A percentile compares a stretch with the other conserved stretches of the same genome.
These are phyloP conservation scores for Fomitopsis pinicola DNA, from an alignment of 1,284 basidiomycete genomes.

Conservation along the genomic window DNA sequence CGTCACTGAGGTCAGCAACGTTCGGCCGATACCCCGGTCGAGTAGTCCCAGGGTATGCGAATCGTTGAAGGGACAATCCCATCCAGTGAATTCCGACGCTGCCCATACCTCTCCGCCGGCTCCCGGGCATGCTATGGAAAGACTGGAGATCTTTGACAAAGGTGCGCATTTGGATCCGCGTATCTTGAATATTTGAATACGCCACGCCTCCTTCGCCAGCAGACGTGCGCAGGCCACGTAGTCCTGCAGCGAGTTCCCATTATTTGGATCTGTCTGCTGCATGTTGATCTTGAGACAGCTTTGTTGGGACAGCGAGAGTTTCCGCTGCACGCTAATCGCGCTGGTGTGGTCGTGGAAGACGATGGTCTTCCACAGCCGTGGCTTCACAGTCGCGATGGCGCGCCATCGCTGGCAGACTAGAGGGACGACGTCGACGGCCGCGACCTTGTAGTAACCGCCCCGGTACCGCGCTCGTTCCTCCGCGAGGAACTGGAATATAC, in stretches of 20 bases:
- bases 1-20: too few relatives aligned
- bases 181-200: not conserved
- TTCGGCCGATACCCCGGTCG: too few relatives aligned
- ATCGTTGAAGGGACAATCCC: too few relatives aligned
- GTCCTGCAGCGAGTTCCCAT: not conserved
- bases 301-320: not conserved
- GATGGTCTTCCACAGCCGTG: not conserved
- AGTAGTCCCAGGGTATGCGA: too few relatives aligned
- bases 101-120: not conserved
- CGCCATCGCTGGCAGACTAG: not conserved
- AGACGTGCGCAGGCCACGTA: not conserved
- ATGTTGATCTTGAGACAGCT: not conserved
- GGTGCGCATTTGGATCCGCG: not conserved
- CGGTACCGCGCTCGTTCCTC: too few relatives aligned
- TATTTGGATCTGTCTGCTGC: not conserved
- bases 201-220: not conserved
- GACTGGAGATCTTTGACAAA: not conserved
- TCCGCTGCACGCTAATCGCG: not conserved
- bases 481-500: too few relatives aligned
- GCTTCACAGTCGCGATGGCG: not conserved
- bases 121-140: not conserved
- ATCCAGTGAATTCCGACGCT: too few relatives aligned
- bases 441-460: not conserved
- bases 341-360: not conserved
- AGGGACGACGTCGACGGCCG: not conserved